phyloP scores from a whole-genome alignment of 1,284 basidiomycete species.

The Boletus smithii region DNA sequence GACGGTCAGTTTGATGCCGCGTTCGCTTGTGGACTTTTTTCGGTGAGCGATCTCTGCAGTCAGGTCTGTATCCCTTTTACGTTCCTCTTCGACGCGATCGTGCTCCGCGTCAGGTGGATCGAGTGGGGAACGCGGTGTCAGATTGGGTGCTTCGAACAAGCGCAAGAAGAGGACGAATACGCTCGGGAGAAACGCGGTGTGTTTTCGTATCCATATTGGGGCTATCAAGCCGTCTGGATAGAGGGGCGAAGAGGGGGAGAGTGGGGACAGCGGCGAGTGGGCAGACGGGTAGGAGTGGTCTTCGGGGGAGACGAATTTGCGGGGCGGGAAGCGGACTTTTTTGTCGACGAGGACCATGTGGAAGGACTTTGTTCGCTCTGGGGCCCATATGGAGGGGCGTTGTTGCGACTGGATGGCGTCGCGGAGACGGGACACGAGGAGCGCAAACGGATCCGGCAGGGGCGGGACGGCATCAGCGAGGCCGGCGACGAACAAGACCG shows the following conservation, averaged over 20 bases:
- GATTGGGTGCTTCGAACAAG: constrained; percentile 63
- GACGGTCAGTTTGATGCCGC: constrained; percentile 91
- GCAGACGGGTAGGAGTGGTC: constrained; percentile 49
- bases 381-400: constrained; percentile 61
- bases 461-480: constrained; percentile 36
- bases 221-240: constrained; percentile 94
- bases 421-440: constrained; percentile 54
- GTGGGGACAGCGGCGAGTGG: constrained; percentile 88
- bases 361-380: constrained; percentile 69
- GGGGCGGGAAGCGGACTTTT: constrained; percentile 80
- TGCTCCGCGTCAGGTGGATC: constrained; percentile 50
- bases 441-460: constrained; percentile 53
- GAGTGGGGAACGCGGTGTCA: constrained; percentile 46
- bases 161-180: constrained; percentile 90
- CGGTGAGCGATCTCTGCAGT: constrained; percentile 75
- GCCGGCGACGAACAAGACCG: constrained; percentile 91
- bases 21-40: constrained; percentile 76
- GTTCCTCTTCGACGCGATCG: constrained; percentile 65
- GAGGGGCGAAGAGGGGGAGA: constrained; percentile 83
- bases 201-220: constrained; percentile 96
- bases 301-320: constrained; percentile 64
- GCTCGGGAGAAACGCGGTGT: constrained; percentile 84
- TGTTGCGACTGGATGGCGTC: constrained; percentile 61
- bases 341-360: constrained; percentile 81
- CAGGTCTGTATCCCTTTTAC: constrained; percentile 69